Conservation (phyloP, 2,329 filamentous ascomycete genomes). For the Balansia obtecta region DNA sequence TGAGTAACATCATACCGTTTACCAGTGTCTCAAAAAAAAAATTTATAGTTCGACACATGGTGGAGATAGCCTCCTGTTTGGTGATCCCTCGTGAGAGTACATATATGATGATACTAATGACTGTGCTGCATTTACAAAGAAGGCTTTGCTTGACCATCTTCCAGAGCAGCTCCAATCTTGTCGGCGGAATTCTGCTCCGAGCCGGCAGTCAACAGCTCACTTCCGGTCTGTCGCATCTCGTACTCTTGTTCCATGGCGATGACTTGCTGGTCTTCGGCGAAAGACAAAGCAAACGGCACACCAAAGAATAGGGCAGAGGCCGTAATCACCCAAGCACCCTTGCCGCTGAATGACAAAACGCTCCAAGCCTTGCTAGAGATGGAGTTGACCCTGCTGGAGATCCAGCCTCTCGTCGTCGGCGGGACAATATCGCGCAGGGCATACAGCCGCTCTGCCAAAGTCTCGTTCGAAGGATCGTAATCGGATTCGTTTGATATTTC, state of each 20-base stretch:
- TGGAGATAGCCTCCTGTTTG: neutral
- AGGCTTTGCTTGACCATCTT: constrained; percentile 32
- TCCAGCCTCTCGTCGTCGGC: constrained; percentile 55
- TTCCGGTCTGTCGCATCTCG: constrained; percentile 85
- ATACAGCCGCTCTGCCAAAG: constrained; percentile 54
- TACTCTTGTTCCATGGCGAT: constrained; percentile 97
- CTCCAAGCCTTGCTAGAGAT: constrained; percentile 36
- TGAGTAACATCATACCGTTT: too few relatives aligned
- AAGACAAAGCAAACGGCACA: constrained; percentile 86
- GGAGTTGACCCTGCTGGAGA: constrained; percentile 48
- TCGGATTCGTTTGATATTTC: constrained; percentile 75
- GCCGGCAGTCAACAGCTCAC: constrained; percentile 50
- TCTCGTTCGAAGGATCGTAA: constrained; percentile 46
- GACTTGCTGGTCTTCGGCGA: constrained; percentile 91
- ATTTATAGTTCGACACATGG: neutral
- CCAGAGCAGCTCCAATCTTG: constrained; percentile 37
- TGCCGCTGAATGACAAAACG: constrained; percentile 61
- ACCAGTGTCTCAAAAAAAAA: too few relatives aligned
- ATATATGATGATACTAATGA: neutral
- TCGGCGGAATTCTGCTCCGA: constrained; percentile 32
- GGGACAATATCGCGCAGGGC: constrained; percentile 68
- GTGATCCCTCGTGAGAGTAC: neutral
- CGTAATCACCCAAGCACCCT: constrained; percentile 81
- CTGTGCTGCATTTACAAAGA: constrained; percentile 29
- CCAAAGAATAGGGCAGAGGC: constrained; percentile 82